Base-by-base conservation (phyloP, 805 yeast genomes). In the Yamadazyma paraphyllophila region DNA sequence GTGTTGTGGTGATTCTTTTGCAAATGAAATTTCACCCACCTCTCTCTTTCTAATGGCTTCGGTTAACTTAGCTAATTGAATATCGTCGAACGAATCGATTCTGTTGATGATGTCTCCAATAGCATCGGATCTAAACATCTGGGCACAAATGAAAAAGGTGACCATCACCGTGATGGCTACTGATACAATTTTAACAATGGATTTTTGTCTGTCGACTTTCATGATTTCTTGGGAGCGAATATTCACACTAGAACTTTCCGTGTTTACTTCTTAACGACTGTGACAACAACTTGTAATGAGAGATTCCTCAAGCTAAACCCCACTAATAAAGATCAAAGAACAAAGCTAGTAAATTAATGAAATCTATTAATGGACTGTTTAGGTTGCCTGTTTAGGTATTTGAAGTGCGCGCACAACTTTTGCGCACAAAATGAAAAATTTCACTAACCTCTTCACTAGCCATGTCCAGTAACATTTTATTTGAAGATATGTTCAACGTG, bases 401-500 rank as follows among this genome's bases (percentile, higher is more conserved):
- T 29, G 31, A 29, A 11, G 36, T 15, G 24, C 15, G 36, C 38
- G 12, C 26, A 17, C 41, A 26, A 20, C 24, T 20, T n/a, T 37
- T 24, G 38, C 38, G 38, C 20, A 36, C 27, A 16, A 24, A 36
- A 17, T n/a, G 20, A 36, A 36, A 36, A 29, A 17, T 36, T 36
- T 15, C 36, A 30, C 35, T 31, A 31, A 10, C 16, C 25, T 36
- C 15, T n/a, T 36, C 27, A 9, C 13, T 16, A 32, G 55, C 41
- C 49, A 70, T 70, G 75, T 69, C 75, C 64, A 34, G 43, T 14
- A 85, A 60, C 43, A 85, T 92, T 31, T 78, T 94, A 53, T 94
- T 94, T 65, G 97, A 94, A 67, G 98, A 92, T 68, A 83, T 91
- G 61, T 94, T 92, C 73, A 81, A 81, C 51, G 83, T 94, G 58